A percentile compares a stretch with the other conserved stretches of the same genome.
phyloP scores from a whole-genome alignment of 1,139 yeast genomes.

The Meyerozyma athensensis region DNA sequence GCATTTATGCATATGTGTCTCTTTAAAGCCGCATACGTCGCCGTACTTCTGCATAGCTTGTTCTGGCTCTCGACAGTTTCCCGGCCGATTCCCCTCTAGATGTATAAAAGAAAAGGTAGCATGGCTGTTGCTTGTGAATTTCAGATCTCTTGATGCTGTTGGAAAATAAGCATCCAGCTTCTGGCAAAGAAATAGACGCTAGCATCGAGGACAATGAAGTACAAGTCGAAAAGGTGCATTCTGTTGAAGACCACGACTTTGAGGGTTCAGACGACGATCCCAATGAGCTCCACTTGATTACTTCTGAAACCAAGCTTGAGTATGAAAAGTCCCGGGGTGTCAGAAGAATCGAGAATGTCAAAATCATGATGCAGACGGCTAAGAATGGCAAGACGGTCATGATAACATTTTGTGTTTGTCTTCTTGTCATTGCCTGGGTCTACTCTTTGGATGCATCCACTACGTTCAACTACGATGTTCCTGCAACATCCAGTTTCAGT shows the following conservation, averaged over 20 bases:
- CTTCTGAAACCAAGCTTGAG: not conserved
- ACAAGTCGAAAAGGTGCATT: not conserved
- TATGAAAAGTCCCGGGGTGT: conserved; percentile 10
- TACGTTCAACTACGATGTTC: conserved; percentile 22
- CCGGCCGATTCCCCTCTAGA: too few species aligned
- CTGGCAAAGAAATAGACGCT: not conserved
- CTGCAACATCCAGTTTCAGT: conserved; percentile 27
- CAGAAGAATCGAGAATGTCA: conserved; percentile 7
- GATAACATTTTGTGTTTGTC: conserved; percentile 12
- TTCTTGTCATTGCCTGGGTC: conserved; percentile 35
- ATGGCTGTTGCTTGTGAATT: too few species aligned
- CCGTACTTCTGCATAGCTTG: too few species aligned
- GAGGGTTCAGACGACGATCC: not conserved
- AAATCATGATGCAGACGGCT: conserved; percentile 6
- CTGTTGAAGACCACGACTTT: not conserved
- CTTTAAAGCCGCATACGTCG: too few species aligned
- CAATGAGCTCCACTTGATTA: not conserved
- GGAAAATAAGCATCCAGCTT: not conserved
- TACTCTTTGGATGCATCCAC: conserved; percentile 33
- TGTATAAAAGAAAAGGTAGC: too few species aligned
- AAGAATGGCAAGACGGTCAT: conserved; percentile 1
- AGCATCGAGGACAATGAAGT: not conserved
- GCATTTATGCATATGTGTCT: too few species aligned
- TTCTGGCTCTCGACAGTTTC: too few species aligned
- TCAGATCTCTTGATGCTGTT: not conserved